Conservation (phyloP, 1,284 basidiomycete species). For the Spongiforma sp. region DNA sequence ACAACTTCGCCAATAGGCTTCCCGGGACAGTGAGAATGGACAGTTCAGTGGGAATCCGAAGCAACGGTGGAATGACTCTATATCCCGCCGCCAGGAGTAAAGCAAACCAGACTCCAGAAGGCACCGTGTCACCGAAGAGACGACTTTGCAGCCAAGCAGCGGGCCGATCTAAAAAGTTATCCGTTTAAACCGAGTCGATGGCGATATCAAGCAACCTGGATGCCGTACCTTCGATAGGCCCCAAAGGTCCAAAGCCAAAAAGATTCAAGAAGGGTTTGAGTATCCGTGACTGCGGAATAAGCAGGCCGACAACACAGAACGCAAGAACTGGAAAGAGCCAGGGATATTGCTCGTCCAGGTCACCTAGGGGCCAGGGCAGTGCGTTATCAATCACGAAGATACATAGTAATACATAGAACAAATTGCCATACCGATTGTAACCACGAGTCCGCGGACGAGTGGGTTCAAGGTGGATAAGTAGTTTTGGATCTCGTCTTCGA, state of each 20-base stretch:
- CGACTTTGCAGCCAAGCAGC: no score
- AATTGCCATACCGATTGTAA: constrained; percentile 13
- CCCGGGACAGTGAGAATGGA: no score
- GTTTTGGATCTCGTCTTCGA: background rate
- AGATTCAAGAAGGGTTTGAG: constrained; percentile 13
- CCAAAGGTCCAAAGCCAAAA: constrained; percentile 21
- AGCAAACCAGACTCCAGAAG: no score
- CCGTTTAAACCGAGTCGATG: no score
- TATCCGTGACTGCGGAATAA: constrained; percentile 22
- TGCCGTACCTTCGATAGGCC: constrained; percentile 19
- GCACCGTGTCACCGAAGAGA: no score
- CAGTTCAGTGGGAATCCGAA: no score
- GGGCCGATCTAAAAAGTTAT: no score
- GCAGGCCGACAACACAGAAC: constrained; percentile 9
- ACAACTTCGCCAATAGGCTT: no score
- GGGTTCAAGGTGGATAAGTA: constrained; percentile 14
- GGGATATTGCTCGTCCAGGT: constrained; percentile 23
- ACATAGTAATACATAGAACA: no score
- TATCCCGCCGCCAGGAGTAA: no score
- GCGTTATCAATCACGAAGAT: background rate
- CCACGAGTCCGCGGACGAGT: background rate
- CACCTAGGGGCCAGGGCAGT: constrained; percentile 7
- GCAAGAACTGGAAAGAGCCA: constrained; percentile 8
- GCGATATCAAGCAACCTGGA: no score
- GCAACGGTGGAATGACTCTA: no score